Evolutionary conservation across 257 asterid species (phyloP).

Genomic region (Solanum lycopersicoides): DNA sequence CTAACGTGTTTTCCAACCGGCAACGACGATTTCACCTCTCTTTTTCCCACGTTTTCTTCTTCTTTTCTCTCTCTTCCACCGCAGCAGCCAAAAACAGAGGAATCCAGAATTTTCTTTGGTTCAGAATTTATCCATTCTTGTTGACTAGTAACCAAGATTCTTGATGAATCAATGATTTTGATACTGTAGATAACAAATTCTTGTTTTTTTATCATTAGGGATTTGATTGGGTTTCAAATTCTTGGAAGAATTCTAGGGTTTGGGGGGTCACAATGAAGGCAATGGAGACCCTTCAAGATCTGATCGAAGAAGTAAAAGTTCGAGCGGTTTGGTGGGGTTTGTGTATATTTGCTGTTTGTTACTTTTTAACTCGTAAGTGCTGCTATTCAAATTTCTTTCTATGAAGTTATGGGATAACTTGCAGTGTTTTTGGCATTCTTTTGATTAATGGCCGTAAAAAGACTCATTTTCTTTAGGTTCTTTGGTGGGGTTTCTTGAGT

Average conservation of each 20-base stretch:
- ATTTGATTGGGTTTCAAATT: neutral
- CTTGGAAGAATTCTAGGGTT: slow-evolving; percentile 21
- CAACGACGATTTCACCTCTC: neutral
- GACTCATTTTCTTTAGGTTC: neutral
- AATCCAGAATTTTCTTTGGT: neutral
- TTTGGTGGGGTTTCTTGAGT: neutral
- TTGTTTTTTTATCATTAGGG: neutral
- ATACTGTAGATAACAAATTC: neutral
- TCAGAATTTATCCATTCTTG: neutral
- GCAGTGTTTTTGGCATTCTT: neutral
- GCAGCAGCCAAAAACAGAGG: neutral
- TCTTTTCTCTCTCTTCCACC: slow-evolving; percentile 12
- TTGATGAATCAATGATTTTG: neutral
- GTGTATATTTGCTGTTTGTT: slow-evolving; percentile 70
- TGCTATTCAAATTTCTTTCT: neutral
- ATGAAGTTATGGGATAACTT: neutral
- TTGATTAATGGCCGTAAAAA: neutral
- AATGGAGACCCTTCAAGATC: slow-evolving; percentile 81
- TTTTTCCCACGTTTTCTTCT: slow-evolving; percentile 16
- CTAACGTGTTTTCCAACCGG: neutral
- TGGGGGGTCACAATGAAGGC: slow-evolving; percentile 35
- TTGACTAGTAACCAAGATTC: neutral
- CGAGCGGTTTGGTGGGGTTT: slow-evolving; percentile 95
- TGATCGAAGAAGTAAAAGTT: slow-evolving; percentile 94
- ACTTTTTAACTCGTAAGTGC: slow-evolving; percentile 84